Base-by-base conservation (phyloP, 2,329 filamentous ascomycete species). In the Arthrobotrys conoides region DNA sequence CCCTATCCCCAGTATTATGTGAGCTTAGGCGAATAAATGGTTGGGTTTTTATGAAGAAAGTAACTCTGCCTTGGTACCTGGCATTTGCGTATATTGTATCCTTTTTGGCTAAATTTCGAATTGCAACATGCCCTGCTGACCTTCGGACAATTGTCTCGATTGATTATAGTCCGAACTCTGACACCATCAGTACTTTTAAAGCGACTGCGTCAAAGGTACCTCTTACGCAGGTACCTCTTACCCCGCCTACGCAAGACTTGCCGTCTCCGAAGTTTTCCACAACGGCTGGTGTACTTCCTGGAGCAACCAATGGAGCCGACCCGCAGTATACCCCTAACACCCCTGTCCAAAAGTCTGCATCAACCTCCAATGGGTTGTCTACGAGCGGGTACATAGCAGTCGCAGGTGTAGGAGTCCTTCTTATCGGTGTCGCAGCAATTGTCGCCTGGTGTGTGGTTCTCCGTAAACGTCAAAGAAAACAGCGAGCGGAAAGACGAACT, bases 331-430 rank as follows among this genome's bases (percentile, higher is more conserved):
- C 41, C 16, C 67, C 67, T 36, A 70, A 70, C 44, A 70, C 67
- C 16, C 67, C 67, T 36, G 67, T 27, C 18, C 36, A 49, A 27
- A 63, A 44, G 10, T 51, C 46, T 38, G 48, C 30, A 53, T 46
- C 30, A 41, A 46, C 24, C 20, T 41, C 24, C 33, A 38, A 36
- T 49, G 73, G 73, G 27, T 44, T 77, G 22, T 77, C 73, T 33
- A 77, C 73, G 5, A 77, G 73, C 27, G 73, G 73, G 10, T 77
- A 77, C 24, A 77, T 77, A 49, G 73, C 73, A n/a, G 61, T 77
- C 30, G 73, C 73, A 30, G 67, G 73, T 48, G 67, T 77, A 4
- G 73, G 73, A 14, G 22, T 61, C 10, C 73, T 77, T 16, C 44
- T 77, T n/a, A 61, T 77, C 12, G 22, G 70, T 41, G 30, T 59